Evolutionary conservation across 2,329 filamentous ascomycete species (phyloP).

Genomic region (Sporothrix pallida): DNA sequence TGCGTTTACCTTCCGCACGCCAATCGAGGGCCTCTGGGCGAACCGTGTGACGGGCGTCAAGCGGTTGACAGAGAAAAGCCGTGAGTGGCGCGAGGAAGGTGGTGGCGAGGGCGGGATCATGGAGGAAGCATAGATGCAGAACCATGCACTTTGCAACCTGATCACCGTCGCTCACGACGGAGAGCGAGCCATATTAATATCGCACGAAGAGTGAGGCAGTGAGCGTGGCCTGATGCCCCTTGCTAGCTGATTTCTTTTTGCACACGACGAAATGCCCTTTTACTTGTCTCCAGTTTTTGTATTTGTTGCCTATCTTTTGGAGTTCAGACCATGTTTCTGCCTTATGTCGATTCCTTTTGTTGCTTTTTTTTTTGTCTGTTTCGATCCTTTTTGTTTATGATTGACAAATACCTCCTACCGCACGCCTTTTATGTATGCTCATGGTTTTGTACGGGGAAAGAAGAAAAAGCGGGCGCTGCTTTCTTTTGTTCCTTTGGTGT

Average conservation of each 20-base stretch:
- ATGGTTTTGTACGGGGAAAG: neutral
- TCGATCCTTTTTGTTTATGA: neutral
- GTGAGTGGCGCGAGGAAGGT: conserved; percentile 88
- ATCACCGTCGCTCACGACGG: neutral
- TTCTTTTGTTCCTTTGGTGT: neutral
- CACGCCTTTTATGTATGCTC: conserved; percentile 21
- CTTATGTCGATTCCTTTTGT: conserved; percentile 2
- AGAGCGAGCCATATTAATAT: conserved; percentile 2
- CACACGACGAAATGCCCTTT: conserved; percentile 26
- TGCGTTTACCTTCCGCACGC: conserved; percentile 89
- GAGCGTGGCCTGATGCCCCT: no score
- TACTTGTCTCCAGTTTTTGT: neutral
- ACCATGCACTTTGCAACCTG: no score
- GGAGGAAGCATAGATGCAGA: conserved; percentile 57
- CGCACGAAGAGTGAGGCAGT: neutral
- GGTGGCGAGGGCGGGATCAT: conserved; percentile 72
- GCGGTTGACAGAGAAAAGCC: conserved; percentile 78
- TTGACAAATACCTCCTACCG: conserved; percentile 16
- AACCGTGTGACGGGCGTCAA: conserved; percentile 80
- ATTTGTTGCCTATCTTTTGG: neutral
- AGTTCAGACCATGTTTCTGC: conserved; percentile 1
- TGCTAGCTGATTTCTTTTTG: neutral
- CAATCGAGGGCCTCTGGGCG: conserved; percentile 89
- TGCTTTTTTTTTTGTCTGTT: neutral
- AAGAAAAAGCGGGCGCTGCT: neutral